phyloP scores from a whole-genome alignment of 352 stramenopile genomes.

The Pythium myriotylum region DNA sequence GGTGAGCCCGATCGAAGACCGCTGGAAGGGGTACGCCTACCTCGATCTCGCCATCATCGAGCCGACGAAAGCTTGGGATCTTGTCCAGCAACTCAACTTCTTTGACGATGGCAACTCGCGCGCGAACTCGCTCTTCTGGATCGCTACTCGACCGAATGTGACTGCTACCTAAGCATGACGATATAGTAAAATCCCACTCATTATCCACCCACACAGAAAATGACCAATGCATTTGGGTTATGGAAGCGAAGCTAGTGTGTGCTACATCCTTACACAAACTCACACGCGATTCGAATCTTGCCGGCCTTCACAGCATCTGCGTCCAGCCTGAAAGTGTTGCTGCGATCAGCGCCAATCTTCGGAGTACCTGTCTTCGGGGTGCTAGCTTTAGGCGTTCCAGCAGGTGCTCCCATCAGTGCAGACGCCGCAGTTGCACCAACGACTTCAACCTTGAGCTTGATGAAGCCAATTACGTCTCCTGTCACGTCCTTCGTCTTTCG shows the following conservation, averaged over 20 bases:
- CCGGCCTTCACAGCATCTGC: constrained; percentile 28
- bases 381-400: constrained; percentile 6
- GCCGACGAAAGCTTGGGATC: constrained; percentile 63
- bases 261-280: constrained; percentile 31
- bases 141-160: constrained; percentile 63
- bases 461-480: constrained; percentile 18
- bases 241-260: too few relatives aligned
- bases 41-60: constrained; percentile 86
- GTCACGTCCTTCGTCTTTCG: constrained; percentile 18
- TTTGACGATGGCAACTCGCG: constrained; percentile 89
- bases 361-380: constrained; percentile 6
- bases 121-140: constrained; percentile 90
- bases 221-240: too few relatives aligned
- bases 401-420: constrained; percentile 6
- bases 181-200: not conserved
- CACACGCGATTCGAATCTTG: constrained; percentile 32
- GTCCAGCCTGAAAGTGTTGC: constrained; percentile 23
- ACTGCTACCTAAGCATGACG: not conserved
- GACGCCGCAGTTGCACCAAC: constrained; percentile 21
- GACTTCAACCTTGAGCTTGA: constrained; percentile 31
- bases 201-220: too few relatives aligned
- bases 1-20: constrained; percentile 65
- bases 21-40: constrained; percentile 86
- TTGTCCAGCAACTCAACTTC: constrained; percentile 64
- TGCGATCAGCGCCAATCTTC: constrained; percentile 4